Conservation (phyloP, 1,139 yeast species). For the Scheffersomyces cryptocercus region DNA sequence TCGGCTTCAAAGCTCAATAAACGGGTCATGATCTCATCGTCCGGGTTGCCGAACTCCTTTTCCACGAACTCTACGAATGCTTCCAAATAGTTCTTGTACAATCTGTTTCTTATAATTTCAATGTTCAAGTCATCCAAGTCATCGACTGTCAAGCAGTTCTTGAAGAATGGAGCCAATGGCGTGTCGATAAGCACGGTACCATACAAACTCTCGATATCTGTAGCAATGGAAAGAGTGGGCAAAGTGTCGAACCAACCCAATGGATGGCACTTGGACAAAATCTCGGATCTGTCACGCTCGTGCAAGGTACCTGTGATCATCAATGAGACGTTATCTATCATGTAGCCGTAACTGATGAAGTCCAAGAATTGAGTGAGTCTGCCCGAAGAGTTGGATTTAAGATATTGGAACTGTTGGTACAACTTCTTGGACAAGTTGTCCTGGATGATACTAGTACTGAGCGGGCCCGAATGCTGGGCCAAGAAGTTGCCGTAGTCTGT, state of each 20-base stretch:
- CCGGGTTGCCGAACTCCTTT: slow-evolving; percentile 67
- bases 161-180: slow-evolving; percentile 95
- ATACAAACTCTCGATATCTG: slow-evolving; percentile 89
- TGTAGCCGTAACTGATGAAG: slow-evolving; percentile 90
- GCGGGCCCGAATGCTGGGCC: slow-evolving; percentile 76
- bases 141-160: slow-evolving; percentile 86
- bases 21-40: slow-evolving; percentile 75
- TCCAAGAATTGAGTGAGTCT: slow-evolving; percentile 82
- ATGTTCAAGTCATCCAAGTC: slow-evolving; percentile 95
- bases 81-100: slow-evolving; percentile 90
- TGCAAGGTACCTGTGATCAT: slow-evolving; percentile 97
- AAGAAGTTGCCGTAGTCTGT: slow-evolving; percentile 94
- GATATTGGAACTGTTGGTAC: slow-evolving; percentile 80
- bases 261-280: slow-evolving; percentile 89
- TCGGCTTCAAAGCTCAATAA: slow-evolving; percentile 91
- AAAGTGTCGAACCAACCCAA: slow-evolving; percentile 98
- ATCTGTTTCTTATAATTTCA: slow-evolving; percentile 88
- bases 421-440: slow-evolving; percentile 74
- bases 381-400: slow-evolving; percentile 81
- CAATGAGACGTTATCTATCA: slow-evolving; percentile 96
- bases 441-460: slow-evolving; percentile 82
- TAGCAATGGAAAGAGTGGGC: slow-evolving; percentile 92
- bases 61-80: slow-evolving; percentile 73
- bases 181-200: slow-evolving; percentile 96
- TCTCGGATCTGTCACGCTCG: slow-evolving; percentile 86